Percentiles rank a stretch among this genome's conserved stretches.
Conservation (phyloP, 2,329 filamentous ascomycete species). For the Trichoderma hamatum region DNA sequence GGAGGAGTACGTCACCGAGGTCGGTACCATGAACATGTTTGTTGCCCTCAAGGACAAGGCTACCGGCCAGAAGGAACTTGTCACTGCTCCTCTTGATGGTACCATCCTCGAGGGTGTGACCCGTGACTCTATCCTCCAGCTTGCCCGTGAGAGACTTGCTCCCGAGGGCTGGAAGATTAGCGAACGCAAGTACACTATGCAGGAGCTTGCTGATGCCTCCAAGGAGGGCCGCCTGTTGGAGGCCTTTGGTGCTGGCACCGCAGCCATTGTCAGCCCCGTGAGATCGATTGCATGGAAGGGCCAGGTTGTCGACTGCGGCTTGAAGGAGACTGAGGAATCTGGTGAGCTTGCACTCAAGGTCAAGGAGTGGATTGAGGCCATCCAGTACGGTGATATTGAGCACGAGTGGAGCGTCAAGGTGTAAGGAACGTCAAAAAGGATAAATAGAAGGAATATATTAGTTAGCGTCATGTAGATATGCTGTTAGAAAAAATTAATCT, state of each 20-base stretch:
- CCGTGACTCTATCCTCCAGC: constrained; percentile 82
- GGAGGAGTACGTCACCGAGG: constrained; percentile 94
- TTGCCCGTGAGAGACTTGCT: constrained; percentile 80
- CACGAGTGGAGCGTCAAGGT: constrained; percentile 81
- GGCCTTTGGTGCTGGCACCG: constrained; percentile 91
- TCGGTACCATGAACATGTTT: constrained; percentile 99
- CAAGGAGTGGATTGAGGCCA: constrained; percentile 95
- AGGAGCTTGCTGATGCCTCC: constrained; percentile 78
- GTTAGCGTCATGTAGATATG: constrained; percentile 13
- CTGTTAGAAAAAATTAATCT: neutral
- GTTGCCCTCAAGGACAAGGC: constrained; percentile 81
- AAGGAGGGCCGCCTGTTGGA: constrained; percentile 85
- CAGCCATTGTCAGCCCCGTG: constrained; percentile 90
- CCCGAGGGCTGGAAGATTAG: constrained; percentile 86
- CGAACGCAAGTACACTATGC: constrained; percentile 93
- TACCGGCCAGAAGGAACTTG: constrained; percentile 86
- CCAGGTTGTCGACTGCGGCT: constrained; percentile 77
- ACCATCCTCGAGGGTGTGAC: constrained; percentile 97
- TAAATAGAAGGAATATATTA: neutral
- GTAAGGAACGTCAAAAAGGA: constrained; percentile 27
- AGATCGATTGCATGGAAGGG: constrained; percentile 88
- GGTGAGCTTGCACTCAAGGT: constrained; percentile 83
- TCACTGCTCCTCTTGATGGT: constrained; percentile 94
- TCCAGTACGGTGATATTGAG: constrained; percentile 92
- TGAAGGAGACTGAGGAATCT: constrained; percentile 80